Evolutionary conservation across 192 early-diverging fungal genomes (phyloP).

Genomic region (Podila horticola): DNA sequence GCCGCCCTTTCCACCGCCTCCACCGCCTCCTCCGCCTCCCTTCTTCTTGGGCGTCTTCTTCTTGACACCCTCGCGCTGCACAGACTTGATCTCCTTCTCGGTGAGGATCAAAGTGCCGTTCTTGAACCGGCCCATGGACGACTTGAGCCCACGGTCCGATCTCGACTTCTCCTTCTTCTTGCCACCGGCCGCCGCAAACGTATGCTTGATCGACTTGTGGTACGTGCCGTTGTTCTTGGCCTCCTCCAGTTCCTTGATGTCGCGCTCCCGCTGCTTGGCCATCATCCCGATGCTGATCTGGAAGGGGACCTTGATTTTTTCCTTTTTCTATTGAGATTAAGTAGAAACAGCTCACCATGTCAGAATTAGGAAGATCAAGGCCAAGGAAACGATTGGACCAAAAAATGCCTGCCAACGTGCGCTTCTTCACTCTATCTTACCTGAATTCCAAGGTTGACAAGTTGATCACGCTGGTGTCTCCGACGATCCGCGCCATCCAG

Average conservation of each 20-base stretch:
- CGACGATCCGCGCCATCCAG: conserved; percentile 41
- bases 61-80: conserved; percentile 46
- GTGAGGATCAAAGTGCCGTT: conserved; percentile 28
- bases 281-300: conserved; percentile 43
- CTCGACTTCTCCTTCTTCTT: conserved; percentile 45
- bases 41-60: conserved; percentile 36
- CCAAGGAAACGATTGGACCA: not conserved
- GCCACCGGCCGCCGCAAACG: conserved; percentile 46
- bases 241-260: conserved; percentile 47
- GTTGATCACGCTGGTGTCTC: conserved; percentile 41
- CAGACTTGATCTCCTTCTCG: conserved; percentile 43
- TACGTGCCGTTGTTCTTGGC: conserved; percentile 52
- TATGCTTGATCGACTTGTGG: conserved; percentile 49
- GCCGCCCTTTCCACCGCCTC: conserved; percentile 11
- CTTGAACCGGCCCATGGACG: conserved; percentile 51
- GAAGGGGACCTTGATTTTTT: conserved; percentile 31
- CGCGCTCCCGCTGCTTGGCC: conserved; percentile 47
- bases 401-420: not conserved
- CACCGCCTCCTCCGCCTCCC: conserved; percentile 16
- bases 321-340: conserved; percentile 29
- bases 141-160: conserved; percentile 47
- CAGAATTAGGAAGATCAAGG: not conserved
- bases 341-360: not conserved
- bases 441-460: conserved; percentile 43
- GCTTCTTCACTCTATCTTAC: conserved; percentile 10